A percentile compares a stretch with the other conserved stretches of the same genome.
phyloP scores from a whole-genome alignment of 371 early-diverging fungal species.

The Lichtheimia ramosa region DNA sequence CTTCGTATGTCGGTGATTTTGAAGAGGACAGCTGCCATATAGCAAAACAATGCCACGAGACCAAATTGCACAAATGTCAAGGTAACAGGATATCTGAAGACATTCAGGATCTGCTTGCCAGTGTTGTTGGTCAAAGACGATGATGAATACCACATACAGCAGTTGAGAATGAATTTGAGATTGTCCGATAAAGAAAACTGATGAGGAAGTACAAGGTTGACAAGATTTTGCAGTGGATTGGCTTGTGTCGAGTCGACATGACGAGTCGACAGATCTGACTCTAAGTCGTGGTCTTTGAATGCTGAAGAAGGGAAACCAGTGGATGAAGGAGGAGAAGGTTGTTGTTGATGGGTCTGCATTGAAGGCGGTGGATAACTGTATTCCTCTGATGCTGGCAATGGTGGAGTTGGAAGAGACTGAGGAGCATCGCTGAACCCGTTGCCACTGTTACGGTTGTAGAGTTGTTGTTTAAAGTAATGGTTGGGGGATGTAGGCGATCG shows the following conservation, averaged over 20 bases:
- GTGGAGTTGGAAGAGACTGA: constrained; percentile 10
- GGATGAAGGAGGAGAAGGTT: not conserved
- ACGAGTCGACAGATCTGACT: constrained; percentile 25
- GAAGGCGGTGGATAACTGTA: constrained; percentile 6
- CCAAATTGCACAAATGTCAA: constrained; percentile 79
- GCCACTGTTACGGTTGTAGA: constrained; percentile 7
- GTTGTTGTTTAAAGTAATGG: constrained; percentile 6
- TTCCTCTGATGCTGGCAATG: constrained; percentile 5
- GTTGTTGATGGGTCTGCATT: not conserved
- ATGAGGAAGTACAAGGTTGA: constrained; percentile 11
- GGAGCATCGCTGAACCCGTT: constrained; percentile 1
- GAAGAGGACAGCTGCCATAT: constrained; percentile 37
- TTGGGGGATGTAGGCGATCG: constrained; percentile 5
- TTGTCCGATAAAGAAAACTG: constrained; percentile 29
- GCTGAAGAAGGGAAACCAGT: not conserved
- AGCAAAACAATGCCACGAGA: constrained; percentile 64
- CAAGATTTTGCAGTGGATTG: constrained; percentile 14
- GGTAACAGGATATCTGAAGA: constrained; percentile 75
- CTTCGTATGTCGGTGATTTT: constrained; percentile 49
- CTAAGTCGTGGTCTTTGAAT: not conserved
- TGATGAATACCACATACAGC: constrained; percentile 75
- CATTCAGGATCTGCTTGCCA: constrained; percentile 73
- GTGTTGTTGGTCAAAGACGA: constrained; percentile 82
- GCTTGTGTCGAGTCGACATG: constrained; percentile 19
- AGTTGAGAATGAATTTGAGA: constrained; percentile 51